Percentiles rank a stretch among this genome's conserved stretches.
Conservation (phyloP, 495 filamentous ascomycete species). For the Talaromyces borbonicus region DNA sequence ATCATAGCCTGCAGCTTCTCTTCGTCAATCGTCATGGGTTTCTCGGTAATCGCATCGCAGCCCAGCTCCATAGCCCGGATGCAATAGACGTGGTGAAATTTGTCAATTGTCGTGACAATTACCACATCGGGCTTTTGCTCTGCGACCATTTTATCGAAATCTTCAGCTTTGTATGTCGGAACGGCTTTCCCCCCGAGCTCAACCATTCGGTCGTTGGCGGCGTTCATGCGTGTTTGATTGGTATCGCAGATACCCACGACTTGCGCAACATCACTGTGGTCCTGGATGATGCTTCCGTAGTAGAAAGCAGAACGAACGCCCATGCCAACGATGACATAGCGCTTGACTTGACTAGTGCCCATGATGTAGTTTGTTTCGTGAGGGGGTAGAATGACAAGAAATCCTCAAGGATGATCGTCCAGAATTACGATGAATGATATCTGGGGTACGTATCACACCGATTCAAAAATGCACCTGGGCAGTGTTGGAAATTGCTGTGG, state of each 20-base stretch:
- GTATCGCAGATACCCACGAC: neutral
- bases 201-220: neutral
- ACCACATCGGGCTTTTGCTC: slow-evolving; percentile 45
- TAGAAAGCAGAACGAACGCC: slow-evolving; percentile 41
- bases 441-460: too few relatives aligned
- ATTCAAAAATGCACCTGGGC: too few relatives aligned
- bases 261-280: slow-evolving; percentile 34
- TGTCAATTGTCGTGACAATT: slow-evolving; percentile 50
- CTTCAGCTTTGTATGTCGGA: slow-evolving; percentile 38
- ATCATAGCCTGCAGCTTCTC: slow-evolving; percentile 34
- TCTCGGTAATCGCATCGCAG: slow-evolving; percentile 48
- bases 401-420: too few relatives aligned
- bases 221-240: neutral
- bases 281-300: slow-evolving; percentile 42
- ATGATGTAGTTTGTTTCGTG: too few relatives aligned
- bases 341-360: too few relatives aligned
- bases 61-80: slow-evolving; percentile 43
- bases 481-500: too few relatives aligned
- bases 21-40: slow-evolving; percentile 51
- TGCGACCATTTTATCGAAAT: slow-evolving; percentile 45
- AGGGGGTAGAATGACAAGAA: too few relatives aligned
- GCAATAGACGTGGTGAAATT: slow-evolving; percentile 47
- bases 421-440: too few relatives aligned
- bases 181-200: slow-evolving; percentile 37
- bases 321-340: too few relatives aligned